These are phyloP conservation scores for Tolypocladium tundrense DNA, from an alignment of 2,329 filamentous ascomycete species.

Conservation along the genomic window DNA sequence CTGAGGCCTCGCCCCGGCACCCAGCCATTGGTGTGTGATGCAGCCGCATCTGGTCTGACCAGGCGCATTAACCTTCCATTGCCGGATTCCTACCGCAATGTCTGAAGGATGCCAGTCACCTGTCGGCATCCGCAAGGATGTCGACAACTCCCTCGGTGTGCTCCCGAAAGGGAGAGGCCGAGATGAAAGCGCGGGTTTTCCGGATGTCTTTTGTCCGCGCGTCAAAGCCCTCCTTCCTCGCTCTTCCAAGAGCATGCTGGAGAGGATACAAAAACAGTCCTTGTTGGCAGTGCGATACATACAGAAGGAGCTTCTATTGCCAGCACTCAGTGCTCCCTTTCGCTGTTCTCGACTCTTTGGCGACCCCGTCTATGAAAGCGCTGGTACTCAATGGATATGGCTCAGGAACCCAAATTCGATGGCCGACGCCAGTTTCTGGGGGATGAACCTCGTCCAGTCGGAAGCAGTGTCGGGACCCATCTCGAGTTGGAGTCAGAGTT, in stretches of 20 bases:
- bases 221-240: constrained; percentile 50
- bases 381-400: not conserved
- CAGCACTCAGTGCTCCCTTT: not conserved
- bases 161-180: constrained; percentile 27
- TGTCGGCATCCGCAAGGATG: constrained; percentile 17
- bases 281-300: constrained; percentile 71
- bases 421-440: not conserved
- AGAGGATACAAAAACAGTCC: constrained; percentile 96
- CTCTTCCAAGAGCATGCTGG: constrained; percentile 28
- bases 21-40: constrained; percentile 34
- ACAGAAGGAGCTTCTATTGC: constrained; percentile 52
- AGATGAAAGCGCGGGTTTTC: constrained; percentile 77
- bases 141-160: constrained; percentile 33
- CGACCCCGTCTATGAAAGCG: not conserved
- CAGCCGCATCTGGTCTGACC: constrained; percentile 35
- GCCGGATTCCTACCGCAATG: constrained; percentile 31
- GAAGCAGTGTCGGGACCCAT: constrained; percentile 60
- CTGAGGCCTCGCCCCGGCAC: constrained; percentile 30
- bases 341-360: not conserved
- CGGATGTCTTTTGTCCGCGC: constrained; percentile 90
- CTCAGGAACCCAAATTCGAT: not conserved
- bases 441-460: constrained; percentile 1
- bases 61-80: constrained; percentile 46
- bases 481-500: constrained; percentile 88
- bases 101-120: constrained; percentile 37